phyloP scores from a whole-genome alignment of 73 alveolate species.

The Paramecium sonneborni region DNA sequence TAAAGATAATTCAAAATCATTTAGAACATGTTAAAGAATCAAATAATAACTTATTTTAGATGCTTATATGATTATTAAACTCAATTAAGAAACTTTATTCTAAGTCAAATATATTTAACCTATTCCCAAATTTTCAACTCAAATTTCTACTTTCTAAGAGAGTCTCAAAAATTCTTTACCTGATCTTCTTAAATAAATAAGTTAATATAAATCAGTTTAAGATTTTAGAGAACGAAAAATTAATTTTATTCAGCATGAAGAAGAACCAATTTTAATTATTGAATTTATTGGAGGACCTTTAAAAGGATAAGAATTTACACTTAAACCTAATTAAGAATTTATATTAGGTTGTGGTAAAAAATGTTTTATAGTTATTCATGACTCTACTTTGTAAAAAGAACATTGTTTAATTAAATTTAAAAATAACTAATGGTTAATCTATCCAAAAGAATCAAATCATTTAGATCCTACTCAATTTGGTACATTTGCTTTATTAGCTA shows the following conservation, averaged over 20 bases:
- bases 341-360: slow-evolving; percentile 23
- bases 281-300: slow-evolving; percentile 49
- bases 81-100: not conserved
- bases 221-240: not conserved
- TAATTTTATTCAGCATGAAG: not conserved
- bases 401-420: slow-evolving; percentile 13
- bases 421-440: slow-evolving; percentile 13
- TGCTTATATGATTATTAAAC: not conserved
- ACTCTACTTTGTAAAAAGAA: slow-evolving; percentile 19
- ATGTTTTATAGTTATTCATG: not conserved
- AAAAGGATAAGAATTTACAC: not conserved
- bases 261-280: not conserved
- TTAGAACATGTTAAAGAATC: not conserved
- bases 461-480: slow-evolving; percentile 50
- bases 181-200: slow-evolving; percentile 12
- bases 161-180: slow-evolving; percentile 31
- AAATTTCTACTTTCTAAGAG: not conserved
- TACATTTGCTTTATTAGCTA: slow-evolving; percentile 1
- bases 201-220: slow-evolving; percentile 4
- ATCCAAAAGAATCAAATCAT: not conserved
- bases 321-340: not conserved
- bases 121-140: not conserved
- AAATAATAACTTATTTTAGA: not conserved
- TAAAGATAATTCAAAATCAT: not conserved
- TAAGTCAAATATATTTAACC: not conserved